phyloP scores from a whole-genome alignment of 192 early-diverging fungal genomes.

The Pilobolus umbonatus region DNA sequence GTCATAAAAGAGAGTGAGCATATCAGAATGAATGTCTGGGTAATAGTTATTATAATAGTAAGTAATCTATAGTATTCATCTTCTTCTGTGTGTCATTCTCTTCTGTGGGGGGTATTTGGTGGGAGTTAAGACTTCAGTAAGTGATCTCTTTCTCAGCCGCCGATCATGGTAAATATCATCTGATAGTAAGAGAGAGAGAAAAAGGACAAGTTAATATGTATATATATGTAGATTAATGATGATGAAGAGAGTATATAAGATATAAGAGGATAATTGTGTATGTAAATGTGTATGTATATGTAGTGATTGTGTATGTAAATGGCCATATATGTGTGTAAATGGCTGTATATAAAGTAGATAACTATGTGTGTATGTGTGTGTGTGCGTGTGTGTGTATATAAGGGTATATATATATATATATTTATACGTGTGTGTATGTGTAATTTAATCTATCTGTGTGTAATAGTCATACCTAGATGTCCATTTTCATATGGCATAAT shows the following conservation, averaged over 20 bases:
- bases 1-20: neutral
- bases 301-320: too few species aligned
- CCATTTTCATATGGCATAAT: constrained; percentile 11
- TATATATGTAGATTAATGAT: neutral
- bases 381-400: neutral
- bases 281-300: neutral
- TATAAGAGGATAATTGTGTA: neutral
- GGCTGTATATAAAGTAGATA: too few species aligned
- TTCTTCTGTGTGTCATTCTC: constrained; percentile 2
- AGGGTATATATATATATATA: neutral
- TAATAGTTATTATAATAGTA: neutral
- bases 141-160: constrained; percentile 8
- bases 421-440: too few species aligned
- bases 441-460: too few species aligned
- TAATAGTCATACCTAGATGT: constrained; percentile 1
- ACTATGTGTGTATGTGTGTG: neutral
- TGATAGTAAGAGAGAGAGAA: neutral
- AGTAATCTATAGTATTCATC: neutral
- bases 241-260: neutral
- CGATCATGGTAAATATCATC: constrained; percentile 17
- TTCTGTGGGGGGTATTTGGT: constrained; percentile 17
- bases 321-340: too few species aligned
- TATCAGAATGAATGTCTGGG: too few species aligned
- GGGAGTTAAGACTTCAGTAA: constrained; percentile 2
- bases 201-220: too few species aligned